Percentiles rank a stretch among this genome's conserved stretches.
Evolutionary conservation across 202 grass and related monocot species (phyloP).

Genomic region (Panicum virgatum): DNA sequence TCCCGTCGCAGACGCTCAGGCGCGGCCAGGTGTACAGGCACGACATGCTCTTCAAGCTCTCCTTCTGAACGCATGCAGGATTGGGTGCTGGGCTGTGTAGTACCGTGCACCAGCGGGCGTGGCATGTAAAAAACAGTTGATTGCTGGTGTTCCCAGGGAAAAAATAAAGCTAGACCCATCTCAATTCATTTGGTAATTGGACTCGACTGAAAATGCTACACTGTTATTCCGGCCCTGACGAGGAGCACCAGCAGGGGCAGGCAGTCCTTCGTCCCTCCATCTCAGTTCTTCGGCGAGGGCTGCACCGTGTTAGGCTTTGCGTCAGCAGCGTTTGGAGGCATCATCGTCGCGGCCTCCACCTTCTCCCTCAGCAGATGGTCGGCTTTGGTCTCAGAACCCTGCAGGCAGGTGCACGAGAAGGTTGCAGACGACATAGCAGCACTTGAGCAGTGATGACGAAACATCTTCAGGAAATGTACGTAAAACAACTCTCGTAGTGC

Average conservation of each 20-base stretch:
- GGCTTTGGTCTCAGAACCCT: slow-evolving; percentile 9
- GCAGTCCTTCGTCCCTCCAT: neutral
- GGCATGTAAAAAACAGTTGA: neutral
- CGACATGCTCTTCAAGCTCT: slow-evolving; percentile 70
- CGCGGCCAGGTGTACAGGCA: slow-evolving; percentile 72
- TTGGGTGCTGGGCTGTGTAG: too few species aligned
- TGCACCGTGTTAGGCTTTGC: neutral
- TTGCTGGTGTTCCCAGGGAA: too few species aligned
- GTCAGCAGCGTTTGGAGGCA: slow-evolving; percentile 10
- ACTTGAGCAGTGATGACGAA: neutral
- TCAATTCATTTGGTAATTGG: neutral
- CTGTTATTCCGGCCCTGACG: neutral
- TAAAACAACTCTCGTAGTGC: too few species aligned
- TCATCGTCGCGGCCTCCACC: neutral
- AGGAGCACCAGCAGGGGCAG: neutral
- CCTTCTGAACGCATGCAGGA: slow-evolving; percentile 6
- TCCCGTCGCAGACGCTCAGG: slow-evolving; percentile 61
- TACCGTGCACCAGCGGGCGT: too few species aligned
- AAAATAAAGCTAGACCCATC: neutral
- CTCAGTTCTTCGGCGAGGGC: neutral
- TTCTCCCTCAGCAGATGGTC: neutral
- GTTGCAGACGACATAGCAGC: neutral
- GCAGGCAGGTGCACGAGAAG: neutral
- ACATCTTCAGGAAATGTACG: neutral
- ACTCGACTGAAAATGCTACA: neutral